phyloP scores from a whole-genome alignment of 129 eudicot species.

The Centella asiatica region DNA sequence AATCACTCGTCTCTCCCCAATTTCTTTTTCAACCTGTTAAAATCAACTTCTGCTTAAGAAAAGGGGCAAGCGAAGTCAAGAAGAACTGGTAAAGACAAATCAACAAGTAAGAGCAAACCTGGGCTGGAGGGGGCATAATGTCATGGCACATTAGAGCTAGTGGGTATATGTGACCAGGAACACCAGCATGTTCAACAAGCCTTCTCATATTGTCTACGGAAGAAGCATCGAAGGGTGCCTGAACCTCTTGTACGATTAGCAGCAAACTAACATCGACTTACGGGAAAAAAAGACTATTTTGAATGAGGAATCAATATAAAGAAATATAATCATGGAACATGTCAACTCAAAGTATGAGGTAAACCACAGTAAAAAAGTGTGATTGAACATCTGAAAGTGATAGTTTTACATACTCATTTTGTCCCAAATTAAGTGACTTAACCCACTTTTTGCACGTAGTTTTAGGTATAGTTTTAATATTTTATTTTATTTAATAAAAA shows the following conservation, averaged over 20 bases:
- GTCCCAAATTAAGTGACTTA: no score
- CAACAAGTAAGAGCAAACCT: constrained; percentile 38
- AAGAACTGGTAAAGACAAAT: not conserved
- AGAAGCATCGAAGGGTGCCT: constrained; percentile 94
- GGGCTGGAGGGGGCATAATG: constrained; percentile 96
- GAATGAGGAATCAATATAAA: not conserved
- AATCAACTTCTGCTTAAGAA: not conserved
- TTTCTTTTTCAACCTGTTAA: constrained; percentile 86
- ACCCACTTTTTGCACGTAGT: no score
- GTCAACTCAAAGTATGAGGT: not conserved
- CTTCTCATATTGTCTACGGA: constrained; percentile 89
- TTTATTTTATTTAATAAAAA: no score
- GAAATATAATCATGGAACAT: not conserved
- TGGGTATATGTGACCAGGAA: constrained; percentile 84
- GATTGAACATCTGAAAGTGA: no score
- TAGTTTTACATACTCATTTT: no score
- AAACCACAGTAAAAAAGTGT: not conserved
- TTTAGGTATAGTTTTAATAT: no score
- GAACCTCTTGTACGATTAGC: constrained; percentile 24
- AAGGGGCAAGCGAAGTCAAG: not conserved
- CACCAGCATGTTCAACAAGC: constrained; percentile 87
- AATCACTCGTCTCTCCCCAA: constrained; percentile 81
- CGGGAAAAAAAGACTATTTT: not conserved
- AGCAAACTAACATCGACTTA: not conserved
- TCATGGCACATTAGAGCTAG: constrained; percentile 75